Conservation (phyloP, 2,329 filamentous ascomycete genomes). For the Penicillium rolfsii region DNA sequence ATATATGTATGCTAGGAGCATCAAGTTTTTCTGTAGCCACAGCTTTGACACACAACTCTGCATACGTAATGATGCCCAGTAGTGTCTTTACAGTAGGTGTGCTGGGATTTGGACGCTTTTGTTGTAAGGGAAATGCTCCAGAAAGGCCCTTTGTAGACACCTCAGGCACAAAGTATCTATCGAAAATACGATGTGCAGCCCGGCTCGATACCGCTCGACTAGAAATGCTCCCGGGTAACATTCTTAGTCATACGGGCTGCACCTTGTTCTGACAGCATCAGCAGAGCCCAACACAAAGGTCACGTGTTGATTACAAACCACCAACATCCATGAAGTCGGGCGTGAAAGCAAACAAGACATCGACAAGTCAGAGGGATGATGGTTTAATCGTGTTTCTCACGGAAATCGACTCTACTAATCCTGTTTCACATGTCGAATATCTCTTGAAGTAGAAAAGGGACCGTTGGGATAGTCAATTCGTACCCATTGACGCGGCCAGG, state of each 20-base stretch:
- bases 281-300: neutral
- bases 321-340: neutral
- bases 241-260: too few relatives aligned
- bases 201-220: too few relatives aligned
- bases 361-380: neutral
- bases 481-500: neutral
- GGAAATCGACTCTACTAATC: neutral
- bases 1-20: neutral
- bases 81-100: too few relatives aligned
- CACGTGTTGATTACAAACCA: conserved; percentile 3
- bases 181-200: too few relatives aligned
- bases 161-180: neutral
- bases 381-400: neutral
- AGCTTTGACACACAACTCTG: neutral
- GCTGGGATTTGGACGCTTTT: too few relatives aligned
- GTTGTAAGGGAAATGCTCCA: too few relatives aligned
- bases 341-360: neutral
- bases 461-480: neutral
- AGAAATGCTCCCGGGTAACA: too few relatives aligned
- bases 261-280: too few relatives aligned
- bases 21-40: neutral
- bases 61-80: neutral
- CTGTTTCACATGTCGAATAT: neutral
- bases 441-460: neutral
- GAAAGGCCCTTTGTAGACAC: neutral